Base-by-base conservation (phyloP, 768 basidiomycete species). In the Psilocybe sp. region DNA sequence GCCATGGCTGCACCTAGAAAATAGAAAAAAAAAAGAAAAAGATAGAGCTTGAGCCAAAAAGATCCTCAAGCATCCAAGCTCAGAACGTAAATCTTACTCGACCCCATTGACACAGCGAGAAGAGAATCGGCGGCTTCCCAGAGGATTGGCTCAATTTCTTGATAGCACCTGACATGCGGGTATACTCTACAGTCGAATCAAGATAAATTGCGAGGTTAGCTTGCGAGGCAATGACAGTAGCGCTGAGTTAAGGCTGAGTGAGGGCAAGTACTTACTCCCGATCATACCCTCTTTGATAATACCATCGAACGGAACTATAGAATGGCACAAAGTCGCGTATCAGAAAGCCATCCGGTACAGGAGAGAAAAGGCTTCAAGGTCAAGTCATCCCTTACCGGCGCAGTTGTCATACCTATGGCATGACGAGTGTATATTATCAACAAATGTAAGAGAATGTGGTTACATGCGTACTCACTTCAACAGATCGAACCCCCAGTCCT, bases 61-160 rank as follows among this genome's bases (percentile, higher is more conserved):
- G 15, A 40, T 20, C 15, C 10, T 38, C 45, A 42, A 23, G 5
- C 45, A 53, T 32, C 10, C 33, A 18, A 33, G 23, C 19, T 12
- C 33, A 52, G 28, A 59, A 32, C 16, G 16, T 23, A 42, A 5
- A 13, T 19, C 73, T 59, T 61, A 86, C 85, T 58, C 76, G 67
- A 40, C 85, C 85, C 85, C 85, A 87, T 57, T 85, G 74, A 61
- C 85, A 87, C 14, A 87, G 60, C 14, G 84, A 85, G 52, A 81
- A 73, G 35, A 83, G 62, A 20, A 87, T 60, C 2, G 85, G 80
- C 0, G 78, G 71, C 44, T 75, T 81, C 1, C 78, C 77, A 4
- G 78, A 73, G 5, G 62, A 57, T 52, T 72, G 60, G 23, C 80
- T 70, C 12, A 83, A 67, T 36, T 75, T 67, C 3, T 64, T 60